These are phyloP conservation scores for Leucosporidium scottii DNA, from an alignment of 768 basidiomycete species.

Conservation along the genomic window DNA sequence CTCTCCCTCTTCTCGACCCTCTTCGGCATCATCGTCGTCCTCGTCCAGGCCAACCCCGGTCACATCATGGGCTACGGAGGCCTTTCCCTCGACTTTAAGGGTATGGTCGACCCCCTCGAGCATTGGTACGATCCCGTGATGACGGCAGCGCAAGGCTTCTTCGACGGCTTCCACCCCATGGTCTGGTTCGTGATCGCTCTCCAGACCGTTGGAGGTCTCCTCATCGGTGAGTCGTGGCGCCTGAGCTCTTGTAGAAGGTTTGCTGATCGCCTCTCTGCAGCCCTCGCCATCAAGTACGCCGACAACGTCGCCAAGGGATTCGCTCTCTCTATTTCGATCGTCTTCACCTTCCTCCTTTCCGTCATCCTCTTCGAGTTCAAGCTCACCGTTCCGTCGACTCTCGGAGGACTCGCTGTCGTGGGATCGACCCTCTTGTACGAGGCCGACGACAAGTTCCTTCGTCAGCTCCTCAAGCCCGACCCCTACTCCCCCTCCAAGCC, in stretches of 20 bases:
- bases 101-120: constrained; percentile 24
- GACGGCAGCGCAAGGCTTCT: constrained; percentile 20
- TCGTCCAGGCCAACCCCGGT: constrained; percentile 27
- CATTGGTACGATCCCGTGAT: constrained; percentile 33
- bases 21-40: constrained; percentile 21
- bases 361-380: constrained; percentile 29
- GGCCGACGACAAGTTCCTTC: constrained; percentile 2
- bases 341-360: constrained; percentile 31
- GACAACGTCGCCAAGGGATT: constrained; percentile 32
- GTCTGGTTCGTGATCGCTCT: constrained; percentile 25
- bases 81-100: constrained; percentile 27
- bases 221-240: constrained; percentile 20
- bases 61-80: constrained; percentile 20
- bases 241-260: neutral
- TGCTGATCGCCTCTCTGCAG: neutral
- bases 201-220: constrained; percentile 29
- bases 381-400: constrained; percentile 10
- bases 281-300: constrained; percentile 29
- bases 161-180: constrained; percentile 27
- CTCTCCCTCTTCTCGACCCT: constrained; percentile 24
- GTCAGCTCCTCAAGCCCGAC: neutral
- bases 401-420: constrained; percentile 26
- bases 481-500: constrained; percentile 4
- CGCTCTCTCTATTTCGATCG: constrained; percentile 29
- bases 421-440: constrained; percentile 15